phyloP scores from a whole-genome alignment of 768 basidiomycete species.

The Sutorius australiensis region DNA sequence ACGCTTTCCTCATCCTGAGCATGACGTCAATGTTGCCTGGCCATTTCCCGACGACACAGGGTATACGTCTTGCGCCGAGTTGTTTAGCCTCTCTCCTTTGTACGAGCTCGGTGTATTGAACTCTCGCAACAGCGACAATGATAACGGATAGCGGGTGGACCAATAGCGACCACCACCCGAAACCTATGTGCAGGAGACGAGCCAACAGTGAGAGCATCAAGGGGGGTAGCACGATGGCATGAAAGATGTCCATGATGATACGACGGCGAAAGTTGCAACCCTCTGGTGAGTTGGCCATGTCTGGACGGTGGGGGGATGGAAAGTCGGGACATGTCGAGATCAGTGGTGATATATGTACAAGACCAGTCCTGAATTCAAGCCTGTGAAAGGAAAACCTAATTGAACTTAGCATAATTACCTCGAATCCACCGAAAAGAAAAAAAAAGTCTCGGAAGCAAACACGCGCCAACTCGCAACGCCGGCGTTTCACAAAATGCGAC shows the following conservation, averaged over 20 bases:
- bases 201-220: conserved; percentile 33
- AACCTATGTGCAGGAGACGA: conserved; percentile 23
- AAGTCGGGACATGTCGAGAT: conserved; percentile 5
- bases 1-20: conserved; percentile 49
- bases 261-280: conserved; percentile 43
- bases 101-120: conserved; percentile 31
- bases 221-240: conserved; percentile 40
- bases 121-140: conserved; percentile 36
- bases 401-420: conserved; percentile 1
- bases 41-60: conserved; percentile 63
- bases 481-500: background rate
- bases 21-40: conserved; percentile 76
- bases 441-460: background rate
- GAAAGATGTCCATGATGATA: conserved; percentile 44
- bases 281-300: conserved; percentile 3
- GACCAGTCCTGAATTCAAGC: conserved; percentile 1
- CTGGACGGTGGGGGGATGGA: background rate
- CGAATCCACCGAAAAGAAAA: background rate
- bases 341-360: conserved; percentile 10
- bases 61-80: conserved; percentile 51
- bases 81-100: conserved; percentile 45
- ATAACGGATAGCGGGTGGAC: conserved; percentile 41
- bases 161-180: conserved; percentile 38
- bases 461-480: background rate
- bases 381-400: conserved; percentile 14